Conservation (phyloP, 352 stramenopile genomes). For the Pythium utonaiense region DNA sequence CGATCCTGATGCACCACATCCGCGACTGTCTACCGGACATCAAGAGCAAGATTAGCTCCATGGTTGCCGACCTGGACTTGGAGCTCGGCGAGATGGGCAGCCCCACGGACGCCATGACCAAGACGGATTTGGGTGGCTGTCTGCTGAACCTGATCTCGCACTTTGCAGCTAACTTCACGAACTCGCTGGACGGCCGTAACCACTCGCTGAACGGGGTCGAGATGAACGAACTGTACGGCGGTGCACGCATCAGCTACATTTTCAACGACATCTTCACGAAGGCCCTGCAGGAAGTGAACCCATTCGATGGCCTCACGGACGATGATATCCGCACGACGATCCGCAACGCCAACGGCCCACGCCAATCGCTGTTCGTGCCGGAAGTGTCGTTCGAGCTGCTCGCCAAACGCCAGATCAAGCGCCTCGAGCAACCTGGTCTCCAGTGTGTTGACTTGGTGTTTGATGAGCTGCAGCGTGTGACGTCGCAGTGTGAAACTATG, state of each 20-base stretch:
- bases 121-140: conserved; percentile 90
- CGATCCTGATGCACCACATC: conserved; percentile 99
- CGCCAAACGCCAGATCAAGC: conserved; percentile 95
- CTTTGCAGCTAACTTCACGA: conserved; percentile 87
- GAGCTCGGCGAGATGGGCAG: conserved; percentile 96
- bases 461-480: conserved; percentile 97
- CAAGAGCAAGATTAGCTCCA: conserved; percentile 95
- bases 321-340: conserved; percentile 99
- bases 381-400: conserved; percentile 99
- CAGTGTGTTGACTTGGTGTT: conserved; percentile 99
- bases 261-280: conserved; percentile 97
- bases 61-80: conserved; percentile 93
- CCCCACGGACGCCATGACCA: conserved; percentile 83
- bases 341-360: conserved; percentile 96
- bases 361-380: conserved; percentile 97
- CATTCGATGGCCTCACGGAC: conserved; percentile 96
- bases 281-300: conserved; percentile 89
- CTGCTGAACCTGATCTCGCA: conserved; percentile 95
- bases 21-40: conserved; percentile 98
- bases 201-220: conserved; percentile 71
- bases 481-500: conserved; percentile 92
- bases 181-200: conserved; percentile 87
- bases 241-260: conserved; percentile 97
- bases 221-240: conserved; percentile 94
- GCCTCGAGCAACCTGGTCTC: conserved; percentile 93